Percentiles rank a stretch among this genome's conserved stretches.
Conservation (phyloP, 1,284 basidiomycete genomes). For the Fomes fomentarius region DNA sequence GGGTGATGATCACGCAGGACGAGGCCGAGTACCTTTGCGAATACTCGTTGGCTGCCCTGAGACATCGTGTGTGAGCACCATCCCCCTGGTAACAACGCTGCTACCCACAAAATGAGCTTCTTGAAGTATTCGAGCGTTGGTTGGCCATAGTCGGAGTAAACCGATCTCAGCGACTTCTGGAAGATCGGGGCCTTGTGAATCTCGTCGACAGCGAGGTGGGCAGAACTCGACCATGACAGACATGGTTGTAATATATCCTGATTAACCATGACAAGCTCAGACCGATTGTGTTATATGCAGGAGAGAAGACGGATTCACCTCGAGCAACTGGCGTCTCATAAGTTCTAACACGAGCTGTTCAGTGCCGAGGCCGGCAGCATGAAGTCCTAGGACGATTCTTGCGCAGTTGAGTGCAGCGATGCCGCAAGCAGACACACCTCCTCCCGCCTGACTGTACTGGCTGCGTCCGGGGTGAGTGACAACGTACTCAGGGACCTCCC, state of each 20-base stretch:
- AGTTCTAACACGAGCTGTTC: conserved; percentile 11
- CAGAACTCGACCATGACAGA: conserved; percentile 47
- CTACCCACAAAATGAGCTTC: conserved; percentile 46
- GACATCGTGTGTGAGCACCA: conserved; percentile 38
- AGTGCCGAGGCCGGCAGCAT: conserved; percentile 11
- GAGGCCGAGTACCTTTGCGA: conserved; percentile 40
- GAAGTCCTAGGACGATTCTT: conserved; percentile 42
- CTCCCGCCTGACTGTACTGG: conserved; percentile 24
- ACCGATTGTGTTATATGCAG: neutral
- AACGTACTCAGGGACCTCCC: conserved; percentile 16
- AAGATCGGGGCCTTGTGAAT: conserved; percentile 39
- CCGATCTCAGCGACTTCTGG: conserved; percentile 40
- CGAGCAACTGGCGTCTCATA: conserved; percentile 11
- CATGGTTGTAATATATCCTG: conserved; percentile 30
- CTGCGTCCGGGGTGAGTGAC: conserved; percentile 28
- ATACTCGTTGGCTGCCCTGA: conserved; percentile 21
- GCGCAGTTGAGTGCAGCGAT: conserved; percentile 67
- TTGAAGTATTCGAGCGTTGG: conserved; percentile 45
- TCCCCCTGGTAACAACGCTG: neutral
- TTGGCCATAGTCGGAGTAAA: conserved; percentile 42
- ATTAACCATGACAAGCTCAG: no score
- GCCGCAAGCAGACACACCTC: conserved; percentile 54
- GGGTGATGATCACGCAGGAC: conserved; percentile 56
- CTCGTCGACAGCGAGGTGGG: conserved; percentile 60
- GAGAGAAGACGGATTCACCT: conserved; percentile 2